Evolutionary conservation across 805 yeast genomes (phyloP), one percentile per base, ranked within the genome.

Genomic region (Suhomyces sp.): DNA sequence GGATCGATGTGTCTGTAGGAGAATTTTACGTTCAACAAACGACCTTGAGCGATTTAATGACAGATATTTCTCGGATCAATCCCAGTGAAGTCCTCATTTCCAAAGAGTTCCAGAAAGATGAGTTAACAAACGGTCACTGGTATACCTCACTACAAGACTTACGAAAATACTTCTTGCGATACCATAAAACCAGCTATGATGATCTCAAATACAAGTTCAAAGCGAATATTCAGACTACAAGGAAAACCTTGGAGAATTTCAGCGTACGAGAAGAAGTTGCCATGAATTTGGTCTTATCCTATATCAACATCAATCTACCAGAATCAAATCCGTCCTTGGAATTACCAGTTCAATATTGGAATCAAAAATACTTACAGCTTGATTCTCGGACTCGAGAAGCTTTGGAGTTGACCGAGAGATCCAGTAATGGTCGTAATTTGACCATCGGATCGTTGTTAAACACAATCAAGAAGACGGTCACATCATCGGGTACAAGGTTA

Each of bases 1-100:
- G 98, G 98, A 75, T 83, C 27, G 98, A 93, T 60, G 66, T 91
- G 0, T 83, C 93, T 0, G 77, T 91, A 1, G 97, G 98, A 0
- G 79, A 79, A 15, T 75, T 87, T 28, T 78, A 69, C 48, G 83
- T 83, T 2, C 86, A 87, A 50, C 75, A 76, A 31, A 76, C 86
- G 0, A 69, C 73, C 1, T 51, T 81, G 14, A 73, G 68, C 4
- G 81, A 79, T 17, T 58, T 90, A 3, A 70, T 80, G 32, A 74
- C 93, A 5, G 87, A 87, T 26, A 63, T 93, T 1, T 70, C 91
- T 0, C 70, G 97, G 39, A 79, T 93, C 5, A 72, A 72, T 31
- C 98, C 98, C 0, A 74, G 81, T 23, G 98, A 91, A 49, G 76
- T 91, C 10, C 50, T 91, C 8, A 50, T 90, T 3, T 68, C 76